Evolutionary conservation across 2,329 filamentous ascomycete species (phyloP).

Genomic region (Chaetothyriales sp.): DNA sequence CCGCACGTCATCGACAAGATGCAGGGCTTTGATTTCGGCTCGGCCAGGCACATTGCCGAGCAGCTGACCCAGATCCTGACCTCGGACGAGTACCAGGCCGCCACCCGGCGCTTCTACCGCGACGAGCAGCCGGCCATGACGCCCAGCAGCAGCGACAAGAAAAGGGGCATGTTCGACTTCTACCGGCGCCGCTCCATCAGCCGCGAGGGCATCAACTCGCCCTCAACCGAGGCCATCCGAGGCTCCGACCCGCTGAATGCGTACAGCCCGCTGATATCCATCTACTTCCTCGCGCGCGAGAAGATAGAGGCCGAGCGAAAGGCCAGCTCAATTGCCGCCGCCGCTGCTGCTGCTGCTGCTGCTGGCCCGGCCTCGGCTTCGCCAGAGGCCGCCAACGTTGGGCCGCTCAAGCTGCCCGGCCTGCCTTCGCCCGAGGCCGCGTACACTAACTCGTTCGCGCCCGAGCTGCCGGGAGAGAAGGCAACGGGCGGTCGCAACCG

Average conservation of each 20-base stretch:
- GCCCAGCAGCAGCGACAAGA: slow-evolving; percentile 58
- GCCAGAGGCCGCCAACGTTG: slow-evolving; percentile 36
- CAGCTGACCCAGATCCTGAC: slow-evolving; percentile 79
- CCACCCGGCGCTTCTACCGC: slow-evolving; percentile 59
- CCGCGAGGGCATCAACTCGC: slow-evolving; percentile 67
- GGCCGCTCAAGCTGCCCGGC: slow-evolving; percentile 56
- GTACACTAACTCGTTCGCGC: slow-evolving; percentile 71
- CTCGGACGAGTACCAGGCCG: slow-evolving; percentile 85
- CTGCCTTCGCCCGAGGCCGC: slow-evolving; percentile 71
- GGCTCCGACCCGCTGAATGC: slow-evolving; percentile 84
- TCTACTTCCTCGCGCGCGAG: slow-evolving; percentile 93
- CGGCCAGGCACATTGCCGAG: slow-evolving; percentile 64
- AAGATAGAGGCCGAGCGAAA: slow-evolving; percentile 35
- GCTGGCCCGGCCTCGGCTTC: neutral
- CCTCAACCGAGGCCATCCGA: slow-evolving; percentile 75
- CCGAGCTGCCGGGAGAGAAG: slow-evolving; percentile 81
- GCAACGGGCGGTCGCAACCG: slow-evolving; percentile 71
- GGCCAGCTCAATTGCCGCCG: neutral
- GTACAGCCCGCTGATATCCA: slow-evolving; percentile 78
- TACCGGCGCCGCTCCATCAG: slow-evolving; percentile 88
- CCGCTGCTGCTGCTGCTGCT: neutral
- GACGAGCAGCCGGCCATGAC: slow-evolving; percentile 47
- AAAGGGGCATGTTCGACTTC: slow-evolving; percentile 86
- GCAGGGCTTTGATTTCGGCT: slow-evolving; percentile 95
- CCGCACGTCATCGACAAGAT: slow-evolving; percentile 75